Conservation (phyloP, 495 filamentous ascomycete species). For the Umbilicaria muhlenbergii region DNA sequence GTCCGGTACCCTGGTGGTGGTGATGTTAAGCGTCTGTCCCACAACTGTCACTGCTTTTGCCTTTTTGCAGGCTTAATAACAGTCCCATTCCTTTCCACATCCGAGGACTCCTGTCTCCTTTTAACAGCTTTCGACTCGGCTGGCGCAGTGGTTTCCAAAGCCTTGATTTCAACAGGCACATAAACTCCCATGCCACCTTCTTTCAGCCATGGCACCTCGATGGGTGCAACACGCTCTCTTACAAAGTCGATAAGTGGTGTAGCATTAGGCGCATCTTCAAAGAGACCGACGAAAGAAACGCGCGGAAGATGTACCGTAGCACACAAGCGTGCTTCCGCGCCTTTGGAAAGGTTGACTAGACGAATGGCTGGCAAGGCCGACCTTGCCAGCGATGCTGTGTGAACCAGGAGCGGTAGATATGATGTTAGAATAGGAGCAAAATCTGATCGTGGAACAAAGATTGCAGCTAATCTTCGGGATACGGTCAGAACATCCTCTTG, state of each 20-base stretch:
- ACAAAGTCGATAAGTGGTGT: constrained; percentile 34
- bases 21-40: too few species aligned
- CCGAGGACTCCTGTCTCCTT: background rate
- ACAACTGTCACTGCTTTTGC: background rate
- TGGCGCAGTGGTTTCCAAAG: background rate
- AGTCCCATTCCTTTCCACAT: too few species aligned
- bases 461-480: constrained; percentile 19
- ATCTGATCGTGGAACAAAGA: constrained; percentile 37
- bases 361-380: constrained; percentile 22
- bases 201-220: constrained; percentile 22
- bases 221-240: constrained; percentile 24
- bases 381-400: constrained; percentile 30
- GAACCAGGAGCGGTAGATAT: constrained; percentile 43
- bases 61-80: too few species aligned
- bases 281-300: constrained; percentile 40
- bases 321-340: constrained; percentile 33
- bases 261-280: constrained; percentile 29
- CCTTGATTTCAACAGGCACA: constrained; percentile 7
- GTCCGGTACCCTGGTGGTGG: too few species aligned
- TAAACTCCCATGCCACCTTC: constrained; percentile 12
- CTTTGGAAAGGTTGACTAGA: constrained; percentile 38
- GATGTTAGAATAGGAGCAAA: constrained; percentile 34
- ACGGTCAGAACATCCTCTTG: background rate
- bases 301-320: constrained; percentile 37
- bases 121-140: background rate